phyloP scores from a whole-genome alignment of 139 green algal species.

The Edaphochlamys debaryana region DNA sequence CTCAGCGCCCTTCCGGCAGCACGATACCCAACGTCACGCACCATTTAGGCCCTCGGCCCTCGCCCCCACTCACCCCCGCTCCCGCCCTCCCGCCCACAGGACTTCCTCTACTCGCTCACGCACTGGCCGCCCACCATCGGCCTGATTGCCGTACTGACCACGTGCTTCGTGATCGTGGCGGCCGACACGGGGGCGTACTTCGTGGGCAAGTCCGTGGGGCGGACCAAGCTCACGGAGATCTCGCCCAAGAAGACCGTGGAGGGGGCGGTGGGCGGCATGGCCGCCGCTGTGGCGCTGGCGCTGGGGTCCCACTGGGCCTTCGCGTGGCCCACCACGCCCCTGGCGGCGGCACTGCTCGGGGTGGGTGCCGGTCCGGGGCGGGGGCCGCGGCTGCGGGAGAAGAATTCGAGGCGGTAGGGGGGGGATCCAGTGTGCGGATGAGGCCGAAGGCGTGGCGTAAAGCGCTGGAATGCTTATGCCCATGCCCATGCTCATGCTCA shows the following conservation, averaged over 20 bases:
- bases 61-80: too few relatives aligned
- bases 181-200: slow-evolving; percentile 93
- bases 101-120: slow-evolving; percentile 8
- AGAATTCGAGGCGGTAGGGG: too few relatives aligned
- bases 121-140: slow-evolving; percentile 76
- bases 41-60: not conserved
- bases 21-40: too few relatives aligned
- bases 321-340: slow-evolving; percentile 54
- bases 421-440: too few relatives aligned
- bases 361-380: slow-evolving; percentile 21
- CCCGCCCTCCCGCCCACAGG: slow-evolving; percentile 51
- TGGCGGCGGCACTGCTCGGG: slow-evolving; percentile 52
- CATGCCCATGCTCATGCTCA: not conserved
- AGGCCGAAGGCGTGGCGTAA: too few relatives aligned
- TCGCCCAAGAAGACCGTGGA: slow-evolving; percentile 97
- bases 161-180: slow-evolving; percentile 84
- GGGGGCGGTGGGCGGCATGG: slow-evolving; percentile 83
- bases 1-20: too few relatives aligned
- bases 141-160: slow-evolving; percentile 83
- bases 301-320: slow-evolving; percentile 61
- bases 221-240: slow-evolving; percentile 85
- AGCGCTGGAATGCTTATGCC: too few relatives aligned
- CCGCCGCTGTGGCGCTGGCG: slow-evolving; percentile 66
- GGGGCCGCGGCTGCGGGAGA: too few relatives aligned
- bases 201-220: slow-evolving; percentile 79